phyloP scores from a whole-genome alignment of 495 filamentous ascomycete species.

The Tuber brumale region DNA sequence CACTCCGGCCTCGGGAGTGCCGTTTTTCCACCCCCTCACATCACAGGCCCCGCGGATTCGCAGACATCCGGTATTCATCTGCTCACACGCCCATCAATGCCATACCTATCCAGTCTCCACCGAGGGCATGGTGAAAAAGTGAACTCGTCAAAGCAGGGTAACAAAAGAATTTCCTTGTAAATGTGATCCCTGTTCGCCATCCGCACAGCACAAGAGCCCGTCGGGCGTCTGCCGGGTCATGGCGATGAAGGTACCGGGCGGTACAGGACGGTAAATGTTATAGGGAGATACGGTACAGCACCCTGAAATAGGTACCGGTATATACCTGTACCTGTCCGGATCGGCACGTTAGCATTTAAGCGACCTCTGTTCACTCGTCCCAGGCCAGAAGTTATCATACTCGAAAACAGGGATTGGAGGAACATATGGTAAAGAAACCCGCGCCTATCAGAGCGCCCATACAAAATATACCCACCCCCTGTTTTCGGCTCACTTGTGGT shows the following conservation, averaged over 20 bases:
- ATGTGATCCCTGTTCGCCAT: too few species aligned
- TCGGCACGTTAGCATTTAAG: not conserved
- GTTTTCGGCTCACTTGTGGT: not conserved
- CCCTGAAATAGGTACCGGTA: not conserved
- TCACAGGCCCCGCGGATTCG: not conserved
- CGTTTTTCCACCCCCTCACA: not conserved
- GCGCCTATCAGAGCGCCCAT: not conserved
- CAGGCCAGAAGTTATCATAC: not conserved
- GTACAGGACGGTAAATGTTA: not conserved
- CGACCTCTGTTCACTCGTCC: not conserved
- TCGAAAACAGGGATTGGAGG: not conserved
- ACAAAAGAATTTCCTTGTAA: too few species aligned
- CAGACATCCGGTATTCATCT: not conserved
- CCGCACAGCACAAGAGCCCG: not conserved
- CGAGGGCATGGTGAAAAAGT: too few species aligned
- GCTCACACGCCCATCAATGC: not conserved
- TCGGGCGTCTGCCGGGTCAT: not conserved
- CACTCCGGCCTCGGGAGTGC: not conserved
- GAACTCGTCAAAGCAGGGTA: too few species aligned
- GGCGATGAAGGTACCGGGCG: not conserved
- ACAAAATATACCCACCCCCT: not conserved
- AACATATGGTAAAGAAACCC: not conserved
- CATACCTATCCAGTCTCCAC: not conserved
- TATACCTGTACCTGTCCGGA: not conserved
- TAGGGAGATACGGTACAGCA: not conserved